A percentile compares a stretch with the other conserved stretches of the same genome.
These are phyloP conservation scores for Penicillium capsulatum DNA, from an alignment of 2,329 filamentous ascomycete genomes.

Conservation along the genomic window DNA sequence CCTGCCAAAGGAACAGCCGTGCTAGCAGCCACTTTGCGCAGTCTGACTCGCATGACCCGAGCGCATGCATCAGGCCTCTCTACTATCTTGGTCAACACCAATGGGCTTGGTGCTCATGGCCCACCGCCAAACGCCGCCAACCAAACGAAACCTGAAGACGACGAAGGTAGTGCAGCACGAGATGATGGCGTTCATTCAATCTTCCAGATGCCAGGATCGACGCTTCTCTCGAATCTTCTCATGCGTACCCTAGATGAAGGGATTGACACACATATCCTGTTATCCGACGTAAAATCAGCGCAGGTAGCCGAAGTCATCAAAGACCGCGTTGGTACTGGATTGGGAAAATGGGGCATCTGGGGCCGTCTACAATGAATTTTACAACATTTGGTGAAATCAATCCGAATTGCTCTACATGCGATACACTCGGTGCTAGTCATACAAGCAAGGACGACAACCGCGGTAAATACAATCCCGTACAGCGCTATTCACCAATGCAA, in stretches of 20 bases:
- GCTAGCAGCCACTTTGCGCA: conserved; percentile 31
- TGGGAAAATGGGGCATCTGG: conserved; percentile 39
- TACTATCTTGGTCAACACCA: conserved; percentile 37
- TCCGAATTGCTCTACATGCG: neutral
- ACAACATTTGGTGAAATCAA: no score
- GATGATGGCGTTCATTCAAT: conserved; percentile 27
- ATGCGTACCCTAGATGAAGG: conserved; percentile 38
- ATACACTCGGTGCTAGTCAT: conserved; percentile 17
- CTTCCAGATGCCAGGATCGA: conserved; percentile 18
- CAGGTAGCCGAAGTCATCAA: conserved; percentile 39
- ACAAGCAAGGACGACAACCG: no score
- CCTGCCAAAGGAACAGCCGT: conserved; percentile 33
- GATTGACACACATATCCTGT: conserved; percentile 38
- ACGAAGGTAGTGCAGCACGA: conserved; percentile 1
- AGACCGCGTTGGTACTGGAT: conserved; percentile 32
- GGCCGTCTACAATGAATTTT: conserved; percentile 6
- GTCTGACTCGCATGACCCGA: conserved; percentile 32
- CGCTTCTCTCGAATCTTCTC: conserved; percentile 30
- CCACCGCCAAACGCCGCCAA: conserved; percentile 2
- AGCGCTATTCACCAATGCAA: conserved; percentile 24
- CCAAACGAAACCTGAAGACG: neutral
- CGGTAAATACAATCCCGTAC: conserved; percentile 8
- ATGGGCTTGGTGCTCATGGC: conserved; percentile 23
- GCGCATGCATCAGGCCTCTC: conserved; percentile 28
- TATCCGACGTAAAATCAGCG: conserved; percentile 26